phyloP scores from a whole-genome alignment of 371 early-diverging fungal species.

The Circinella minor region DNA sequence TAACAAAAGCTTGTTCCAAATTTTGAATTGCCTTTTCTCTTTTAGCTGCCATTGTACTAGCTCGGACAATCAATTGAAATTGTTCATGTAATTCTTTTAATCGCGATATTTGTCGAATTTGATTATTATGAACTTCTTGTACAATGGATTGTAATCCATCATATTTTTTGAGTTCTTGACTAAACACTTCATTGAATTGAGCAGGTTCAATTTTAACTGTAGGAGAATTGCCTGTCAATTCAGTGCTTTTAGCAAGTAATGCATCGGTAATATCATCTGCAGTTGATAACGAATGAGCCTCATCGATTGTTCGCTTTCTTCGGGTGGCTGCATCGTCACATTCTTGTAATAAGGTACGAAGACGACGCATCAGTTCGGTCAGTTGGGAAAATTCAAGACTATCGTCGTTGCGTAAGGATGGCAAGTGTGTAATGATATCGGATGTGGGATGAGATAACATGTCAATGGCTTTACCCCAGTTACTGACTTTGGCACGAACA shows the following conservation, averaged over 20 bases:
- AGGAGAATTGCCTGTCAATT: slow-evolving; percentile 57
- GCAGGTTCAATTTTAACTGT: slow-evolving; percentile 73
- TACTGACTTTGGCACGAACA: slow-evolving; percentile 67
- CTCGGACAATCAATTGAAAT: slow-evolving; percentile 61
- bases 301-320: slow-evolving; percentile 58
- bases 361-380: slow-evolving; percentile 15
- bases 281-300: slow-evolving; percentile 57
- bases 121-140: slow-evolving; percentile 55
- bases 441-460: slow-evolving; percentile 47
- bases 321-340: slow-evolving; percentile 35
- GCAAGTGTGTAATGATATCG: slow-evolving; percentile 30
- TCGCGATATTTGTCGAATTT: slow-evolving; percentile 55
- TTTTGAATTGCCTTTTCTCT: slow-evolving; percentile 73
- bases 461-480: slow-evolving; percentile 66
- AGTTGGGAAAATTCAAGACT: slow-evolving; percentile 9
- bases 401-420: slow-evolving; percentile 25
- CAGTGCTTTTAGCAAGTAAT: slow-evolving; percentile 40
- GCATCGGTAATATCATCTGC: slow-evolving; percentile 74
- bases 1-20: slow-evolving; percentile 68
- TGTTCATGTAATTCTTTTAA: slow-evolving; percentile 64
- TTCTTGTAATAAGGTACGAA: slow-evolving; percentile 24
- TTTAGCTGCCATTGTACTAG: slow-evolving; percentile 51
- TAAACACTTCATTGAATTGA: slow-evolving; percentile 74
- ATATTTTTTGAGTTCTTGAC: slow-evolving; percentile 68
- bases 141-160: slow-evolving; percentile 53